Evolutionary conservation across 352 stramenopile genomes (phyloP).

Genomic region (Pythium guiyangense): DNA sequence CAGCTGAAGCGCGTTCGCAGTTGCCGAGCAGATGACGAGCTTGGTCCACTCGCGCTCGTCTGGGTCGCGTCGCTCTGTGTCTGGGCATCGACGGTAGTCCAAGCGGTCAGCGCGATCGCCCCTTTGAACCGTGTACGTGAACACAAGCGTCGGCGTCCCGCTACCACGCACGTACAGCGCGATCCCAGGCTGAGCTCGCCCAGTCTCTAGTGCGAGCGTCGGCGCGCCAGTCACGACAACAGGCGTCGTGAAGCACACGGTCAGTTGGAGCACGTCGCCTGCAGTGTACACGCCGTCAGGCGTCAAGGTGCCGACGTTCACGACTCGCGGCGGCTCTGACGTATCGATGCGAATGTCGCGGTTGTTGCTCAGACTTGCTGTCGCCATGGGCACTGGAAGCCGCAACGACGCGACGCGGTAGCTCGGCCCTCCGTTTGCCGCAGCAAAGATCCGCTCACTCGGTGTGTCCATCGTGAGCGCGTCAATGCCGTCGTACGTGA

Average conservation of each 20-base stretch:
- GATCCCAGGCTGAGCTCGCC: constrained; percentile 14
- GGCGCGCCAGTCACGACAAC: constrained; percentile 44
- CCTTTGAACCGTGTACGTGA: constrained; percentile 45
- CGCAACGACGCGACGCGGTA: constrained; percentile 35
- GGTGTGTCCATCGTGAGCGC: constrained; percentile 26
- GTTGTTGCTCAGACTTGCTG: constrained; percentile 58
- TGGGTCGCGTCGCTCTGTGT: constrained; percentile 21
- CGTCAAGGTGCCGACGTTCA: constrained; percentile 39
- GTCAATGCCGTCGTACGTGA: constrained; percentile 54
- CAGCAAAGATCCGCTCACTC: constrained; percentile 19
- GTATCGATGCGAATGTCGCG: constrained; percentile 65
- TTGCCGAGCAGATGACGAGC: constrained; percentile 37
- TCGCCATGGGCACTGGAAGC: constrained; percentile 32
- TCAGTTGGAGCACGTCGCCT: constrained; percentile 40
- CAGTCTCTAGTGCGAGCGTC: constrained; percentile 31
- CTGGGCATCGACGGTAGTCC: constrained; percentile 49
- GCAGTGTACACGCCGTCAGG: constrained; percentile 54
- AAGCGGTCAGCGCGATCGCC: constrained; percentile 57
- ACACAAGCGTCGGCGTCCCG: constrained; percentile 30
- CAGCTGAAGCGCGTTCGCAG: constrained; percentile 47
- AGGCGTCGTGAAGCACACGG: constrained; percentile 41
- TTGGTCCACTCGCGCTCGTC: constrained; percentile 36
- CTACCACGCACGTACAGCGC: constrained; percentile 43
- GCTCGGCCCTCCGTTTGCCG: constrained; percentile 9
- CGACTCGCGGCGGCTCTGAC: constrained; percentile 39